Base-by-base conservation (phyloP, 805 yeast genomes). In the Ogataea degrootiae region DNA sequence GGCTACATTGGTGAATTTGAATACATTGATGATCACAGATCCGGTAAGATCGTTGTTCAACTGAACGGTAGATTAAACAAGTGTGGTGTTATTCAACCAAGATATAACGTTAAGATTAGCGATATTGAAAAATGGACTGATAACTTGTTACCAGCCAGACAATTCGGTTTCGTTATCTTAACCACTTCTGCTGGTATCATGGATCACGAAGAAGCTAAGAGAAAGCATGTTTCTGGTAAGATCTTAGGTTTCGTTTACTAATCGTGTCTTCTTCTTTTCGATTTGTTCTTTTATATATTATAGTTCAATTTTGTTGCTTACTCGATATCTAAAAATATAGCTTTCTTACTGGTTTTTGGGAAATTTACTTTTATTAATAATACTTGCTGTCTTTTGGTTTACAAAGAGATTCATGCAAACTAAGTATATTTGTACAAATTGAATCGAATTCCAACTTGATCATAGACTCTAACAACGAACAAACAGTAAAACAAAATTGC, bases 171-270 rank as follows among this genome's bases (percentile, higher is more conserved):
- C 84, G 92, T 92, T 70, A 87, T 92, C 76, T 85, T 92, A 71
- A 92, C 98, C 76, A 92, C 98, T 66, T 92, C 98, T 67, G 97
- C 98, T 67, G 99, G 99, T 80, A 92, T 92, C 68, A 90, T 92
- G 96, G 98, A 94, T 83, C 99, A 92, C 82, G 98, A 92, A 83
- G 97, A 92, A 82, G 99, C 99, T 67, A 89, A 96, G 84, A 87
- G 97, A 85, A 94, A 92, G 87, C 98, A 92, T 80, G 98, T 92
- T 67, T 90, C 97, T 63, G 99, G 99, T 76, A 92, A 92, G 83
- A 87, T 92, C 76, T 85, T 92, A 71, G 99, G 99, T 71, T 92
- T 89, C 80, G 97, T 92, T 62, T 91, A 91, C 85, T 91, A 87
- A 69, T 26, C 3, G 31, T 6, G 9, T 26, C 12, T 26, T 9